These are phyloP conservation scores for Hericium rajendrae DNA, from an alignment of 768 basidiomycete genomes.

Conservation along the genomic window DNA sequence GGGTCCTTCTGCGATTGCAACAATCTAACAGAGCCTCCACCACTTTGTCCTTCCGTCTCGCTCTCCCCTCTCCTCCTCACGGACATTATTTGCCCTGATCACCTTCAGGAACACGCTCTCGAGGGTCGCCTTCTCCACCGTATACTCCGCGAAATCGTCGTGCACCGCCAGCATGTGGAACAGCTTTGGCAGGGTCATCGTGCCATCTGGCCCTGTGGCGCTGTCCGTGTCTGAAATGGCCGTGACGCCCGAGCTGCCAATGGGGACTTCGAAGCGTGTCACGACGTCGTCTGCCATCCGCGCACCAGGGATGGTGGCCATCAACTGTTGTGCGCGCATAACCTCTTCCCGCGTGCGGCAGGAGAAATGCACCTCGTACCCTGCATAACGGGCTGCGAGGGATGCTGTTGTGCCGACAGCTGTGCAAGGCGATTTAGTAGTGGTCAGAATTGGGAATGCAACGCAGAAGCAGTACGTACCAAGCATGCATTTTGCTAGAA, in stretches of 20 bases:
- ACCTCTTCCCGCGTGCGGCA: constrained; percentile 57
- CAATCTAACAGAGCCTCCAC: constrained; percentile 3
- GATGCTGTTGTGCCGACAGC: constrained; percentile 60
- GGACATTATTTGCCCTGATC: constrained; percentile 49
- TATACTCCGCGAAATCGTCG: constrained; percentile 53
- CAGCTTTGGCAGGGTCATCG: constrained; percentile 44
- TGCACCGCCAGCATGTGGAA: constrained; percentile 46
- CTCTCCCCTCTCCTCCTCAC: constrained; percentile 32
- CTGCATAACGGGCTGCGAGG: constrained; percentile 57
- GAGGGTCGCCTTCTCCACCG: constrained; percentile 58
- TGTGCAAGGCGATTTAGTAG: constrained; percentile 14
- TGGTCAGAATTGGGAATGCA: neutral
- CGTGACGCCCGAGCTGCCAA: constrained; percentile 18
- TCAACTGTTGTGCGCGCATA: constrained; percentile 44
- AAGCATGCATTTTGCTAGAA: constrained; percentile 60
- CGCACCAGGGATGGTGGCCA: constrained; percentile 53
- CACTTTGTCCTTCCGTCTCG: constrained; percentile 5
- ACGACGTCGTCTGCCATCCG: constrained; percentile 65
- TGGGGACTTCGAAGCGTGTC: constrained; percentile 66
- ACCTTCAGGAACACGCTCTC: constrained; percentile 71
- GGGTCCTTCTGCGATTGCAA: too few relatives aligned
- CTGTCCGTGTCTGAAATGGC: neutral
- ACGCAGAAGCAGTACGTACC: constrained; percentile 29
- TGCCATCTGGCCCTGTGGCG: neutral
- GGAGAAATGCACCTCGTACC: constrained; percentile 70